Evolutionary conservation across 202 grass and related monocot species (phyloP), one percentile per base, ranked within the genome.

Genomic region (Bolboschoenoplectus hybrid): DNA sequence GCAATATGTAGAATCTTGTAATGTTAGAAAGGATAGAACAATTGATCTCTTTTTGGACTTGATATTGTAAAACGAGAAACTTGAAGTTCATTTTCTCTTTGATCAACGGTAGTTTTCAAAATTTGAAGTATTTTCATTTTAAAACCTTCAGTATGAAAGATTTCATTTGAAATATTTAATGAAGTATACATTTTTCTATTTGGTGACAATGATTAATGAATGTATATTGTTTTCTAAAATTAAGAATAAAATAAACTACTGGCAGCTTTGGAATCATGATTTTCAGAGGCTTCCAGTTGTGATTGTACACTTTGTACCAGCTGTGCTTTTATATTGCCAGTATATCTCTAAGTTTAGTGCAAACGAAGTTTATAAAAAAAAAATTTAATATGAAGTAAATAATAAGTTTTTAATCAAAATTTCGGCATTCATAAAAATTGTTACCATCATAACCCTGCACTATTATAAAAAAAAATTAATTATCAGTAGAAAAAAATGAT

Each of bases 1-100:
- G 38, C 43, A 61, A 80, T 80, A 80, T 11, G 55, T 80, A 80
- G 76, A 80, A 80, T 62, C 55, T 26, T 80, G 76, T 80, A 62
- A 61, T 45, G 52, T 44, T 79, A 58, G 38, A 60, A 80, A 80
- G 61, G 62, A 44, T 44, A 80, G 62, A 19, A 2, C 44, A 44
- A 80, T 44, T 62, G 55, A 2, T 61, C 76, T 38, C 35, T 20
- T 41, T 40, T 12, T 52, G 75, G 14, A 80, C 52, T 43, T 79
- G 5, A 14, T 53, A 56, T 26, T 41, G 38, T 62, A 2, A 17
- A 80, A 39, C 9, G 74, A 80, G 51, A 34, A 39, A 53, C 32
- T 77, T 52, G 74, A 16, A 61, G n/a, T 60, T 61, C 36, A 12
- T 80, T 19, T 10, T 78, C 47, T 77, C 76, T 80, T 80, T 80